Evolutionary conservation across 495 filamentous ascomycete species (phyloP).

Genomic region (Lepidopterella palustris): DNA sequence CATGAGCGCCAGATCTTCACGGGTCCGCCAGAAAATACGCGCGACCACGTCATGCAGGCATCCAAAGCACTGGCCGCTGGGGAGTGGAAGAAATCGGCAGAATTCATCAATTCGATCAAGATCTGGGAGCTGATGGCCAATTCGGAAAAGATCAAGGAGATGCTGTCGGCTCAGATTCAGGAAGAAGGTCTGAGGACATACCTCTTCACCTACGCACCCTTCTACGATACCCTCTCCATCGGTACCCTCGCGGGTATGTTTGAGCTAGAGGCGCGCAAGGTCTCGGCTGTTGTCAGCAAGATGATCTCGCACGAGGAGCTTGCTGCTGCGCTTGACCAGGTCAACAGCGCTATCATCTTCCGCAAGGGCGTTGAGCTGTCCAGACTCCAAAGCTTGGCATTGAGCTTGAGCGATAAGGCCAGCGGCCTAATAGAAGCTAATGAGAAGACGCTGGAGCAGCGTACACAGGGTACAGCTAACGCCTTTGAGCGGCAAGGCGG

Average conservation of each 20-base stretch:
- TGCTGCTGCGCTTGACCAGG: constrained; percentile 91
- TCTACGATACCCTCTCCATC: constrained; percentile 93
- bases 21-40: constrained; percentile 94
- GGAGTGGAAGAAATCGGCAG: constrained; percentile 94
- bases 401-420: constrained; percentile 93
- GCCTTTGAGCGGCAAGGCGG: constrained; percentile 87
- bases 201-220: constrained; percentile 98
- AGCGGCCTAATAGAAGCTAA: constrained; percentile 92
- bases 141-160: constrained; percentile 84
- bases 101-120: constrained; percentile 93
- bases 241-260: constrained; percentile 87
- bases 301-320: constrained; percentile 99
- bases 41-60: constrained; percentile 97
- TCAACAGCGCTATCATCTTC: constrained; percentile 97
- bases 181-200: constrained; percentile 97
- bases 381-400: constrained; percentile 86
- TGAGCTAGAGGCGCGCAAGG: constrained; percentile 83
- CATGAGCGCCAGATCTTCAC: constrained; percentile 99
- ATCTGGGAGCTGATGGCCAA: constrained; percentile 97
- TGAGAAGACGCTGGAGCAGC: constrained; percentile 91
- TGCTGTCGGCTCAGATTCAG: constrained; percentile 96
- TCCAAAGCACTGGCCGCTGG: constrained; percentile 93
- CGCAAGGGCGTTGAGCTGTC: constrained; percentile 98
- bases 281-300: constrained; percentile 89
- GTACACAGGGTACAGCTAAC: constrained; percentile 90